These are phyloP conservation scores for Austroboletus festivus DNA, from an alignment of 768 basidiomycete genomes.

Conservation along the genomic window DNA sequence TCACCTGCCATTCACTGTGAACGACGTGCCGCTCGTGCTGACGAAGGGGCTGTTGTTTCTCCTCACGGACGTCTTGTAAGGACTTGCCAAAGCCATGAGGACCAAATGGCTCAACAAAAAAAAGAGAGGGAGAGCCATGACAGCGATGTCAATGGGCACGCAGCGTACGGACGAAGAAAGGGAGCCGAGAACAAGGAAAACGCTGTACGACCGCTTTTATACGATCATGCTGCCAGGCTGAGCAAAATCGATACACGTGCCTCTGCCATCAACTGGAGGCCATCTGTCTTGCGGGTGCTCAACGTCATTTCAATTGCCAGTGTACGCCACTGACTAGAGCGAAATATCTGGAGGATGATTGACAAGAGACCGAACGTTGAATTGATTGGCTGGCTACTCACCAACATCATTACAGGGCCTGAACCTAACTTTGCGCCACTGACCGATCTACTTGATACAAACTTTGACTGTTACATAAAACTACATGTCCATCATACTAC, in stretches of 20 bases:
- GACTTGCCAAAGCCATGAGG: constrained; percentile 24
- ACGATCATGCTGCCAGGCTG: no score
- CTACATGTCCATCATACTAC: constrained; percentile 1
- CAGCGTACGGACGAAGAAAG: background rate
- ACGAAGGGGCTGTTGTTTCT: constrained; percentile 43
- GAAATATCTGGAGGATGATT: no score
- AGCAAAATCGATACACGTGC: constrained; percentile 13
- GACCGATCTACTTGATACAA: no score
- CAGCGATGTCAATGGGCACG: constrained; percentile 18
- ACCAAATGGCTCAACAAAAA: constrained; percentile 32
- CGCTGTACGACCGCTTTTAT: constrained; percentile 13
- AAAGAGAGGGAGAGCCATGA: constrained; percentile 37
- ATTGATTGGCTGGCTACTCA: no score
- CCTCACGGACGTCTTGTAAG: constrained; percentile 32
- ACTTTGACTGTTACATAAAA: no score
- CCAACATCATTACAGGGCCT: no score
- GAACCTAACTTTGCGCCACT: no score
- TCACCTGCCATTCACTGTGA: constrained; percentile 55
- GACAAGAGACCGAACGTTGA: background rate
- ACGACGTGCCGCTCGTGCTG: constrained; percentile 40
- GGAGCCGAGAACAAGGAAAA: background rate
- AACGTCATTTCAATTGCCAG: constrained; percentile 4
- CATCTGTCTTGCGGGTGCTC: background rate
- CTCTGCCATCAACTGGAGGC: background rate
- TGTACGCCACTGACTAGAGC: constrained; percentile 3